A percentile compares a stretch with the other conserved stretches of the same genome.
Evolutionary conservation across 208 protist species (phyloP).

Genomic region (Acanthamoeba royreba): DNA sequence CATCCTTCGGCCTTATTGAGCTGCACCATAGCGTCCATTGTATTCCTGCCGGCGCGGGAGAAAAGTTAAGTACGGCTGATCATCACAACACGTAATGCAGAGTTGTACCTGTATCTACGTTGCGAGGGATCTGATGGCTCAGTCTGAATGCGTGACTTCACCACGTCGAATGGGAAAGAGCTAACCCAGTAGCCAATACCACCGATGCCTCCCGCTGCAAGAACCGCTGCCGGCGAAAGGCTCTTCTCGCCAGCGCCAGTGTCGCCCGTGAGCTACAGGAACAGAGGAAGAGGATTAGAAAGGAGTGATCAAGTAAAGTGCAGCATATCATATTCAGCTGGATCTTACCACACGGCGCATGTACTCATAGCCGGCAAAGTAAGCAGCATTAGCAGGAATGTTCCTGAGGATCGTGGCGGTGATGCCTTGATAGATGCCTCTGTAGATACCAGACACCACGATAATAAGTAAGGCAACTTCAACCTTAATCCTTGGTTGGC

Average conservation of each 20-base stretch:
- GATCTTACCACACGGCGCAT: conserved; percentile 38
- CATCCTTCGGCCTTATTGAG: conserved; percentile 3
- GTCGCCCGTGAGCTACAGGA: conserved; percentile 31
- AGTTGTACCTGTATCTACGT: neutral
- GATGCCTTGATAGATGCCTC: conserved; percentile 24
- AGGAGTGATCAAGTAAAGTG: neutral
- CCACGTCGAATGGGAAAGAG: conserved; percentile 51
- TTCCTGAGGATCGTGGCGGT: neutral
- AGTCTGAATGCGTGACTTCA: conserved; percentile 49
- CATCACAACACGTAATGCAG: neutral
- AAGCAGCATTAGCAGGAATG: conserved; percentile 45
- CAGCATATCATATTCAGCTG: neutral
- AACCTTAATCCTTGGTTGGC: too few species aligned
- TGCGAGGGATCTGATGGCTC: conserved; percentile 65
- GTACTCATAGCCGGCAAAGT: conserved; percentile 69
- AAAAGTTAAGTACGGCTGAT: too few species aligned
- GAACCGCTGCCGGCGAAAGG: neutral
- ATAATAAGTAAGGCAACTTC: neutral
- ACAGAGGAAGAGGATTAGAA: neutral
- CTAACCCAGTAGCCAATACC: conserved; percentile 73
- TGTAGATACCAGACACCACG: neutral
- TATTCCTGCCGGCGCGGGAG: too few species aligned
- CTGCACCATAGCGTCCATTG: neutral
- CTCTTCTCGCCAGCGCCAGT: neutral
- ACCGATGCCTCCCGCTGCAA: conserved; percentile 70